phyloP scores from a whole-genome alignment of 345 rosid genomes.

The Aquilaria sinensis region DNA sequence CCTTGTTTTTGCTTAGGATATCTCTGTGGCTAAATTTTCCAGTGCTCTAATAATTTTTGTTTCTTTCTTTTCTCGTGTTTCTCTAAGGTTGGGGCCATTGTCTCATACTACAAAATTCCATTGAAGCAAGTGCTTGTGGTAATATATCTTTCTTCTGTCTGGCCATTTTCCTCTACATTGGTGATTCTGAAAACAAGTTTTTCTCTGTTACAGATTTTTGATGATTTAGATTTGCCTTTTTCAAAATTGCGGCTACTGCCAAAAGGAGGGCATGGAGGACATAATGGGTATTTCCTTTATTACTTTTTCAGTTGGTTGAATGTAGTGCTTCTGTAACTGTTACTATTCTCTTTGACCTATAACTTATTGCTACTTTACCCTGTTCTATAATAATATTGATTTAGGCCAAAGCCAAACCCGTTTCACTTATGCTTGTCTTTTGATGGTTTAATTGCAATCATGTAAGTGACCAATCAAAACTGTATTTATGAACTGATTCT shows the following conservation, averaged over 20 bases:
- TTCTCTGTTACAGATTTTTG: constrained; percentile 54
- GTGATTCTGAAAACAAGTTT: constrained; percentile 1
- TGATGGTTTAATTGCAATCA: too few relatives aligned
- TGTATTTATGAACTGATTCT: too few relatives aligned
- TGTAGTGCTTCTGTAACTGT: not conserved
- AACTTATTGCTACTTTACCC: not conserved
- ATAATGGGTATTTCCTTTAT: constrained; percentile 64
- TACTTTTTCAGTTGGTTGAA: not conserved
- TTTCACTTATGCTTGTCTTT: too few relatives aligned
- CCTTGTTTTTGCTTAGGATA: constrained; percentile 5
- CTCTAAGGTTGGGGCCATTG: constrained; percentile 76
- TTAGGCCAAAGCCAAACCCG: not conserved
- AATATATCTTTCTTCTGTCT: constrained; percentile 12
- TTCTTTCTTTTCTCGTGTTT: constrained; percentile 10
- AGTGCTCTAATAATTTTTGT: not conserved
- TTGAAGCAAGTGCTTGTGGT: constrained; percentile 94
- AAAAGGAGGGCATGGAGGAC: constrained; percentile 99
- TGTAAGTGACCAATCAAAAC: too few relatives aligned
- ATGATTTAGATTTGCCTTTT: constrained; percentile 93
- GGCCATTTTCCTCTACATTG: constrained; percentile 1
- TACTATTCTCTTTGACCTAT: not conserved
- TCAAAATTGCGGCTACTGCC: constrained; percentile 85
- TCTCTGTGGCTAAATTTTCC: constrained; percentile 5
- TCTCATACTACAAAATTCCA: constrained; percentile 84
- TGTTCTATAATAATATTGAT: not conserved